phyloP scores from a whole-genome alignment of 345 rosid genomes.

The Laguncularia racemosa region DNA sequence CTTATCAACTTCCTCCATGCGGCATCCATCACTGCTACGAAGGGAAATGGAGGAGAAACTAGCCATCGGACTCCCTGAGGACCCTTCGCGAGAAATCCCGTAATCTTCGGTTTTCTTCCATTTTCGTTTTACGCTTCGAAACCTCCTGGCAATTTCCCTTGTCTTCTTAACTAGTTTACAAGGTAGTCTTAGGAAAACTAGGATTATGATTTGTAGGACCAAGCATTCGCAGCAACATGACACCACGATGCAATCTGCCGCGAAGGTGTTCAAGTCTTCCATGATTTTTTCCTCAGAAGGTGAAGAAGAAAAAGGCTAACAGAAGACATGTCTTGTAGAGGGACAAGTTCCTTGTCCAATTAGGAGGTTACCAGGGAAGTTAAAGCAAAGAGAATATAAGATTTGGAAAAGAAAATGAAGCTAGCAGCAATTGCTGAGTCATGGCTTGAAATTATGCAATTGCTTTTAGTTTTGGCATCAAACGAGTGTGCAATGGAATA shows the following conservation, averaged over 20 bases:
- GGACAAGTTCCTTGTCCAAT: slow-evolving; percentile 42
- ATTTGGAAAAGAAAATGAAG: slow-evolving; percentile 15
- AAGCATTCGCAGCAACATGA: slow-evolving; percentile 85
- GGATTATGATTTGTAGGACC: slow-evolving; percentile 48
- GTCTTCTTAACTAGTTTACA: slow-evolving; percentile 42
- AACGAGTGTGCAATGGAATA: neutral
- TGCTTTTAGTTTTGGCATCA: slow-evolving; percentile 18
- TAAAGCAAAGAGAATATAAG: slow-evolving; percentile 30
- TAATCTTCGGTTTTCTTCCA: slow-evolving; percentile 4
- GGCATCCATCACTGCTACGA: slow-evolving; percentile 14
- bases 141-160: slow-evolving; percentile 37
- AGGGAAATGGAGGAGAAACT: neutral
- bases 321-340: slow-evolving; percentile 28
- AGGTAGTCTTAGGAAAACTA: slow-evolving; percentile 55
- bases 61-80: neutral
- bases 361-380: slow-evolving; percentile 25
- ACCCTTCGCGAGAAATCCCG: neutral
- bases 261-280: slow-evolving; percentile 64
- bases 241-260: slow-evolving; percentile 66
- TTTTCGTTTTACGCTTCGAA: slow-evolving; percentile 6
- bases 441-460: slow-evolving; percentile 11
- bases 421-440: slow-evolving; percentile 12
- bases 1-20: slow-evolving; percentile 53
- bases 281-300: slow-evolving; percentile 11
- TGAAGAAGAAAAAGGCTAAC: slow-evolving; percentile 1